phyloP scores from a whole-genome alignment of 2,329 filamentous ascomycete genomes.

The Clonostachys solani region DNA sequence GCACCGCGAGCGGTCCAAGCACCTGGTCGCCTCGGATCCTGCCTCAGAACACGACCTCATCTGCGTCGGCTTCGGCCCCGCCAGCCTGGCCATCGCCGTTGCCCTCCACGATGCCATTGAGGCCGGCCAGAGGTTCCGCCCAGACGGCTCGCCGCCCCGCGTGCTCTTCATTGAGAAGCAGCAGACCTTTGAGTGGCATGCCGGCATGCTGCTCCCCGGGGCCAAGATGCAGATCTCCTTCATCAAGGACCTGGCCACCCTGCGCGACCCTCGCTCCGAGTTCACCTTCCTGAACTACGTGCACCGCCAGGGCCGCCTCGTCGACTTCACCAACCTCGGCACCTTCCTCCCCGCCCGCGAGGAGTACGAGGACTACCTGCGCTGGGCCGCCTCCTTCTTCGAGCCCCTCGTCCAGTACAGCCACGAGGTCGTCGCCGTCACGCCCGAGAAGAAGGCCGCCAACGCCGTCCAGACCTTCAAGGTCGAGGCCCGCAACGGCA shows the following conservation, averaged over 20 bases:
- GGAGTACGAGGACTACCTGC: constrained; percentile 94
- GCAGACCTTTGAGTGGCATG: constrained; percentile 80
- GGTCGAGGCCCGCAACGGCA: constrained; percentile 60
- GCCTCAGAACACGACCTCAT: constrained; percentile 77
- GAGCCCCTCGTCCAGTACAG: constrained; percentile 68
- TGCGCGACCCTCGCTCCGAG: constrained; percentile 80
- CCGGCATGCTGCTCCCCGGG: constrained; percentile 89
- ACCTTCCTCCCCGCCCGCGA: constrained; percentile 83
- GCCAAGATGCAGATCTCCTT: constrained; percentile 98
- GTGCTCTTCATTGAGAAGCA: constrained; percentile 89
- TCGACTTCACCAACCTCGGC: constrained; percentile 85
- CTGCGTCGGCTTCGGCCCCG: constrained; percentile 90
- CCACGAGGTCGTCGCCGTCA: constrained; percentile 70
- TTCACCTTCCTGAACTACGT: constrained; percentile 98
- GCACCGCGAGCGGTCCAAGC: constrained; percentile 13
- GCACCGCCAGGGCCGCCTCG: constrained; percentile 72
- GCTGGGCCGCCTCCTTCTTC: constrained; percentile 86
- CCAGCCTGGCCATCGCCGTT: constrained; percentile 83
- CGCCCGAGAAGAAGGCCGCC: constrained; percentile 41
- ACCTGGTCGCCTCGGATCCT: constrained; percentile 44
- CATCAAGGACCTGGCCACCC: constrained; percentile 89
- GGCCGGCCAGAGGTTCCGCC: constrained; percentile 33
- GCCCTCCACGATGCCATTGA: constrained; percentile 79
- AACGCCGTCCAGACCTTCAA: constrained; percentile 57
- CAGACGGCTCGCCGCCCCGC: constrained; percentile 51